These are phyloP conservation scores for Amaranthus hypochondriacus DNA, from an alignment of 148 eudicot genomes.

Conservation along the genomic window DNA sequence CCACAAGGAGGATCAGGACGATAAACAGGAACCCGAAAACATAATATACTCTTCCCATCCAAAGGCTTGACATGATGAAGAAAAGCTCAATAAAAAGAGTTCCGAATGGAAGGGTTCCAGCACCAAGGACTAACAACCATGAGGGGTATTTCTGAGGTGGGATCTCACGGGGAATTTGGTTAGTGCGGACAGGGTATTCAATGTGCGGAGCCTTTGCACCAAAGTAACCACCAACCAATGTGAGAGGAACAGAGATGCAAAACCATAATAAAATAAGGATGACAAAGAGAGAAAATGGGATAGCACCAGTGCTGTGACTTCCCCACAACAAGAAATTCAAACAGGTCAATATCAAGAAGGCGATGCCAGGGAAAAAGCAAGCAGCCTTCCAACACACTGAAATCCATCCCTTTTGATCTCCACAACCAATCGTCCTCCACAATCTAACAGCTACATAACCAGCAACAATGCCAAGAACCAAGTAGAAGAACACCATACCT, in stretches of 20 bases:
- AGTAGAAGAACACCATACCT: conserved; percentile 73
- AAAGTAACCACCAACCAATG: conserved; percentile 70
- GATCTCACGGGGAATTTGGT: conserved; percentile 75
- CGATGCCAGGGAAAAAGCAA: conserved; percentile 76
- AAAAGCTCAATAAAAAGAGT: conserved; percentile 83
- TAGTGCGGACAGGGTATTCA: conserved; percentile 76
- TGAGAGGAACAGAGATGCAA: conserved; percentile 72
- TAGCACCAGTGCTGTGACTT: conserved; percentile 76
- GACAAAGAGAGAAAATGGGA: conserved; percentile 64
- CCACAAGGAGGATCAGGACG: conserved; percentile 62
- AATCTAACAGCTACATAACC: conserved; percentile 75
- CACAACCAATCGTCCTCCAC: conserved; percentile 71
- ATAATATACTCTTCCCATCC: conserved; percentile 88
- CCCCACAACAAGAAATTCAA: conserved; percentile 77
- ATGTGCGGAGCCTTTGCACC: conserved; percentile 78
- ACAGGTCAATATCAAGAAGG: conserved; percentile 48
- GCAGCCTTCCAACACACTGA: conserved; percentile 73
- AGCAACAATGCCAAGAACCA: conserved; percentile 69
- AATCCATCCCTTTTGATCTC: conserved; percentile 63
- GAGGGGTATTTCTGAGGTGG: conserved; percentile 82
- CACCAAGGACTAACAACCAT: conserved; percentile 76
- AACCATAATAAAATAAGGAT: conserved; percentile 75
- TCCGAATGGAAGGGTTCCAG: conserved; percentile 80
- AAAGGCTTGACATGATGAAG: conserved; percentile 82
- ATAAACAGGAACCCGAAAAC: conserved; percentile 71